Percentiles rank a stretch among this genome's conserved stretches.
Conservation (phyloP, 2,329 filamentous ascomycete species). For the Aurifilum marmelostoma region DNA sequence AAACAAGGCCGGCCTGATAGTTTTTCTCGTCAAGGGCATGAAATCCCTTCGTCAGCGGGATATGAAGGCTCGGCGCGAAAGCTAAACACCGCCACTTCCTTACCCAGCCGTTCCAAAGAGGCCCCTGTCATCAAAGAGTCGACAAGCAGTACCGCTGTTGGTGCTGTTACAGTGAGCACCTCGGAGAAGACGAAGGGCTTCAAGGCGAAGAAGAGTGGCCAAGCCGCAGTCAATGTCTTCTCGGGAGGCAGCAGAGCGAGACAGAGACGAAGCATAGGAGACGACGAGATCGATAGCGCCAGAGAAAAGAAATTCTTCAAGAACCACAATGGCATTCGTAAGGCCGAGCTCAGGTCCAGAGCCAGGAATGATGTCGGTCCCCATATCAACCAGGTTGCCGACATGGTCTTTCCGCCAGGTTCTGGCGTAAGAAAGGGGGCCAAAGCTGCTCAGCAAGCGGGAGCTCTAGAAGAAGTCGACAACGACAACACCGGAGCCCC, state of each 20-base stretch:
- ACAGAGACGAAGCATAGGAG: slow-evolving; percentile 41
- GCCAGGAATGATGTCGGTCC: slow-evolving; percentile 48
- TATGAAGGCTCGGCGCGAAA: slow-evolving; percentile 43
- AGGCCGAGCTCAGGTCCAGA: slow-evolving; percentile 47
- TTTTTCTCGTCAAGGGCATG: slow-evolving; percentile 10
- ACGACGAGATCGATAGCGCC: slow-evolving; percentile 46
- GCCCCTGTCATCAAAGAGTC: neutral
- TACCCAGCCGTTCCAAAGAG: slow-evolving; percentile 8
- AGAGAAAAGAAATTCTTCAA: slow-evolving; percentile 47
- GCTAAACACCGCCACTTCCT: neutral
- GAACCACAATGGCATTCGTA: slow-evolving; percentile 42
- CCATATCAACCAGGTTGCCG: slow-evolving; percentile 36
- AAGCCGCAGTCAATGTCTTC: slow-evolving; percentile 50
- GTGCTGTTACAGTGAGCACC: neutral
- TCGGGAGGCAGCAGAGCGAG: slow-evolving; percentile 46
- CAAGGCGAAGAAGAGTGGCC: slow-evolving; percentile 36
- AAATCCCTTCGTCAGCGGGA: slow-evolving; percentile 32
- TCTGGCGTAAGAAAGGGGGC: too few relatives aligned
- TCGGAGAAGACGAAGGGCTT: slow-evolving; percentile 25
- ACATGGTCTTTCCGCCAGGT: slow-evolving; percentile 32
- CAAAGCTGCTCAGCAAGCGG: slow-evolving; percentile 5
- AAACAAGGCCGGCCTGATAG: slow-evolving; percentile 1
- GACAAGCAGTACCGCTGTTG: neutral
- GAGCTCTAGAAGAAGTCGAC: neutral
- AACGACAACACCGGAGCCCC: neutral